Evolutionary conservation across 2,329 filamentous ascomycete genomes (phyloP), one percentile per base, ranked within the genome.

Genomic region (Nectriaceae sp.): DNA sequence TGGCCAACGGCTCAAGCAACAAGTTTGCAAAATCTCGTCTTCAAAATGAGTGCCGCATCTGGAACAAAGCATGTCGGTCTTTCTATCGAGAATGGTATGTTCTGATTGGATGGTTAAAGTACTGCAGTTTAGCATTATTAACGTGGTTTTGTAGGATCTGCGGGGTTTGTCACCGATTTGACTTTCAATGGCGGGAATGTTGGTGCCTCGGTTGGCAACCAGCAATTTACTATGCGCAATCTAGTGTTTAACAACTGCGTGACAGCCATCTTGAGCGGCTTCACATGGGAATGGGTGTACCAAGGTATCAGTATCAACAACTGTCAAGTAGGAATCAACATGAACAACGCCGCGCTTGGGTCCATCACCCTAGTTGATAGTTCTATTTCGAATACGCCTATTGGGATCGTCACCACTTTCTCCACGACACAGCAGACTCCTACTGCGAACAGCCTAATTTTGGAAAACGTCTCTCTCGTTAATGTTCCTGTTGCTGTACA

Each of bases 231-330:
- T 33, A 87, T 85, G 21, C 86, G 90, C 57, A 94, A 95, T 70
- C 65, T 94, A 66, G 87, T 80, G 29, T 95, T 95, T 78, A 89
- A 88, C 67, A 79, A 82, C 68, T 93, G 88, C 75, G 80, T 89
- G 64, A 95, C 89, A 2, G 90, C 88, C 53, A 84, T 96, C 55
- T 90, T 82, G 72, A 88, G 94, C 84, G 91, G 91, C 76, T 96
- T 90, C 90, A 89, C 93, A 74, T 96, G 90, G 90, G 76, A 84
- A 16, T 95, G 88, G 87, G 84, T 85, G 37, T 83, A 94, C 71
- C 90, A 93, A 66, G 87, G 82, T 26, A 59, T 95, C 31, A 79
- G 73, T 39, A 89, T 95, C 70, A 84, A 90, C 67, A 83, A 87
- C 65, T 89, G 87, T 65, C 73, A 75, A n/a, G 71, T 92, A 33